Conservation (phyloP, 2,329 filamentous ascomycete species). For the Thelonectria rubi region DNA sequence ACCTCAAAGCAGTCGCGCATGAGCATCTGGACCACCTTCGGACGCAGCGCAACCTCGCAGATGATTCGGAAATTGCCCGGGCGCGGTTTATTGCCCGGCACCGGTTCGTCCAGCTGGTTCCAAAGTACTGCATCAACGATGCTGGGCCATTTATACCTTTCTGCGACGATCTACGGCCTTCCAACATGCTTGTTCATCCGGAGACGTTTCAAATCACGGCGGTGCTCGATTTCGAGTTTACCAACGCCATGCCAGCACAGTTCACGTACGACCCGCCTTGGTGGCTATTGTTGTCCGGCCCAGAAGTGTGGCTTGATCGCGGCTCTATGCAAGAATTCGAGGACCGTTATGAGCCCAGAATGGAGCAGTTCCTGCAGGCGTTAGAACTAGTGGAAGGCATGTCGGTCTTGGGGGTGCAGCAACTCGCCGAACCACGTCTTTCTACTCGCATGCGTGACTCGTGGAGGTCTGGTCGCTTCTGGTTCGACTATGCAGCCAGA, state of each 20-base stretch:
- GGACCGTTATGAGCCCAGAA: constrained; percentile 43
- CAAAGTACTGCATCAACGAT: constrained; percentile 43
- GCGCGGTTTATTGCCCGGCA: constrained; percentile 47
- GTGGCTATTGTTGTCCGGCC: constrained; percentile 49
- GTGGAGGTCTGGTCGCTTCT: constrained; percentile 45
- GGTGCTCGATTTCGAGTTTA: constrained; percentile 53
- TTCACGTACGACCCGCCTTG: constrained; percentile 50
- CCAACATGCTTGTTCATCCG: constrained; percentile 51
- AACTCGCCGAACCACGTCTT: constrained; percentile 4
- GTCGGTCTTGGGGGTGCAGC: background rate
- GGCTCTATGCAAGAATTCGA: constrained; percentile 36
- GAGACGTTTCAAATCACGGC: constrained; percentile 48
- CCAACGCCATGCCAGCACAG: constrained; percentile 52
- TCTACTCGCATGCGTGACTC: constrained; percentile 9
- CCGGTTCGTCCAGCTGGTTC: constrained; percentile 45
- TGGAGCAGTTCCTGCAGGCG: constrained; percentile 49
- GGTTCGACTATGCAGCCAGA: constrained; percentile 50
- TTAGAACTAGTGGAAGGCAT: constrained; percentile 43
- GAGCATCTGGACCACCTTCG: constrained; percentile 42
- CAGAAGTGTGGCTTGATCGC: constrained; percentile 38
- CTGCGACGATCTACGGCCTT: constrained; percentile 50
- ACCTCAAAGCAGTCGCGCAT: constrained; percentile 41
- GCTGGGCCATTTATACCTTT: constrained; percentile 49
- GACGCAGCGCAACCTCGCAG: constrained; percentile 46
- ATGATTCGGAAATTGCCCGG: constrained; percentile 40